Percentiles rank a stretch among this genome's conserved stretches.
Evolutionary conservation across 1,139 yeast species (phyloP).

Genomic region (Yamadazyma conglobata): DNA sequence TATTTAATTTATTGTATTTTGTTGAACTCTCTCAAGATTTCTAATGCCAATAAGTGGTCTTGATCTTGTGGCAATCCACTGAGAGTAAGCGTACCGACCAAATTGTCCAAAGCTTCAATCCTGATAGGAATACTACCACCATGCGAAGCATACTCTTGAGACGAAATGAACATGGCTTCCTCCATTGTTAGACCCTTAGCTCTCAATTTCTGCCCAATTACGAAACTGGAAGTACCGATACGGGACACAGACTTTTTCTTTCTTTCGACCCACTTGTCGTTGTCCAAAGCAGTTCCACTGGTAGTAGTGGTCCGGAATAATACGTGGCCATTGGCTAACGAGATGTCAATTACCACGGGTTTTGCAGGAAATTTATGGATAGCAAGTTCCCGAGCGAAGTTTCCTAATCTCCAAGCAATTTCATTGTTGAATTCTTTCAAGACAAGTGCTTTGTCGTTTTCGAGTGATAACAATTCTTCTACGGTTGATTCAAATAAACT

Average conservation of each 20-base stretch:
- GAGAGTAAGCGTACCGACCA: constrained; percentile 55
- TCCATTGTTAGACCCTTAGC: constrained; percentile 27
- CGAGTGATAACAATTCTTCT: constrained; percentile 17
- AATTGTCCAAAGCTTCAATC: constrained; percentile 39
- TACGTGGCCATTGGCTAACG: constrained; percentile 47
- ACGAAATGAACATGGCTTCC: constrained; percentile 40
- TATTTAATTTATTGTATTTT: constrained; percentile 1
- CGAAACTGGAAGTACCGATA: constrained; percentile 52
- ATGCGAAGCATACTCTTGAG: constrained; percentile 52
- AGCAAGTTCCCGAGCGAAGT: constrained; percentile 27
- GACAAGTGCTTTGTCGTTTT: constrained; percentile 16
- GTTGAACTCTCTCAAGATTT: constrained; percentile 14
- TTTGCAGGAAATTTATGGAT: constrained; percentile 18
- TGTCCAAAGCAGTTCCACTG: constrained; percentile 45
- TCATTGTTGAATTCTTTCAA: constrained; percentile 26
- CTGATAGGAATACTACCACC: constrained; percentile 64
- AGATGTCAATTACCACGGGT: constrained; percentile 50
- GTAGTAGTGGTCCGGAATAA: constrained; percentile 49
- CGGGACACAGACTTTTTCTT: constrained; percentile 51
- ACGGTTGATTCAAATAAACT: constrained; percentile 9
- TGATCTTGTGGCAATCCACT: constrained; percentile 54
- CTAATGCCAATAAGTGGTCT: constrained; percentile 42
- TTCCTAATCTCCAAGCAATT: constrained; percentile 39
- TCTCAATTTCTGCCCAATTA: constrained; percentile 47
- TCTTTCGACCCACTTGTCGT: constrained; percentile 57